Conservation (phyloP, 257 asterid genomes). For the Gardenia jasminoides region DNA sequence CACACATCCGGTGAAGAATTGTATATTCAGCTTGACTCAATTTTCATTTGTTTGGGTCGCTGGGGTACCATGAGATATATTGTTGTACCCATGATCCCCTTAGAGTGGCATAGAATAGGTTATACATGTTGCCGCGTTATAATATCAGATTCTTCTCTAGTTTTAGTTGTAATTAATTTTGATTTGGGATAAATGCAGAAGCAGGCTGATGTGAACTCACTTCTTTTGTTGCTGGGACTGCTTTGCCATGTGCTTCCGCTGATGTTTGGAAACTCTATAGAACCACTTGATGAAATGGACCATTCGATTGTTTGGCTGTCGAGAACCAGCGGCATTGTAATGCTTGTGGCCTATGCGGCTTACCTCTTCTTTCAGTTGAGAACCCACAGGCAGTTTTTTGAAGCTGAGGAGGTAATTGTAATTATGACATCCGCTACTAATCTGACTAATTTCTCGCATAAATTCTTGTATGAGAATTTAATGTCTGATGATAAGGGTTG, state of each 20-base stretch:
- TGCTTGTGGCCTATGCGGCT: conserved; percentile 42
- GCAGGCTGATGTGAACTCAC: conserved; percentile 43
- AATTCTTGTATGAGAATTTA: neutral
- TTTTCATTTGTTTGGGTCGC: too few relatives aligned
- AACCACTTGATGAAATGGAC: conserved; percentile 4
- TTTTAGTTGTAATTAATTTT: neutral
- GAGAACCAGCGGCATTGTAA: conserved; percentile 39
- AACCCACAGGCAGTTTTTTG: conserved; percentile 31
- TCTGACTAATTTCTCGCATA: neutral
- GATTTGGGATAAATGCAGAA: conserved; percentile 25
- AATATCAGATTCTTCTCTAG: neutral
- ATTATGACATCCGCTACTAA: neutral
- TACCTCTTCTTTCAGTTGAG: conserved; percentile 44
- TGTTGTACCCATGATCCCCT: too few relatives aligned
- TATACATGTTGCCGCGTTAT: too few relatives aligned
- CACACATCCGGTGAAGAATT: too few relatives aligned
- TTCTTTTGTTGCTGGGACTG: conserved; percentile 38
- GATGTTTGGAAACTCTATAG: conserved; percentile 27
- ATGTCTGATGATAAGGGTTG: neutral
- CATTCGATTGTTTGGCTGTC: conserved; percentile 33
- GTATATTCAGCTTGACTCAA: too few relatives aligned
- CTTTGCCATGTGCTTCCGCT: conserved; percentile 46
- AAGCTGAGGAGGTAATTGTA: conserved; percentile 35
- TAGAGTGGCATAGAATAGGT: too few relatives aligned
- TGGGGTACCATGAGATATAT: too few relatives aligned